Evolutionary conservation across 78 protist genomes (phyloP).

Genomic region (slime mould (Dictyostelium discoideum)): DNA sequence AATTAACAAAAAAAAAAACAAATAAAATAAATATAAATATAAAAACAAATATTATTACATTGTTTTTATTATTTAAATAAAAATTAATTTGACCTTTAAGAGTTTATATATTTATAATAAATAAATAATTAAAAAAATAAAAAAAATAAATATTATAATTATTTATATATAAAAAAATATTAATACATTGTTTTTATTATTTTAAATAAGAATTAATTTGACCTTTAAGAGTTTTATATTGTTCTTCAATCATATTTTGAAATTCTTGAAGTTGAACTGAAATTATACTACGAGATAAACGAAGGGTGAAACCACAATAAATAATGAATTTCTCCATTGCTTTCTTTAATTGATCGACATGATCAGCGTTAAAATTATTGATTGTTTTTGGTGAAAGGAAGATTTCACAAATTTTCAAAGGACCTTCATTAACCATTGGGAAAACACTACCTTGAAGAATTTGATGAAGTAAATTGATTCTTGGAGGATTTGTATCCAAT

Average conservation of each 20-base stretch:
- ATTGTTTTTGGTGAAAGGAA: slow-evolving; percentile 24
- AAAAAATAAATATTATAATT: background rate
- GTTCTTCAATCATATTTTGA: slow-evolving; percentile 77
- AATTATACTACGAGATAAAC: slow-evolving; percentile 16
- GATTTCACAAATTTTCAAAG: slow-evolving; percentile 65
- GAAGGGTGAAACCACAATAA: slow-evolving; percentile 45
- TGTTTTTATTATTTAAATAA: slow-evolving; percentile 9
- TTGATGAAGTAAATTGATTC: slow-evolving; percentile 63
- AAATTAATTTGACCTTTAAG: slow-evolving; percentile 43
- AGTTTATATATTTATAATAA: background rate
- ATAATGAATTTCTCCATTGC: slow-evolving; percentile 64
- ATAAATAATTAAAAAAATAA: background rate
- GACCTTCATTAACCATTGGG: slow-evolving; percentile 80
- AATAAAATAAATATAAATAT: background rate
- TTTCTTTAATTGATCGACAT: slow-evolving; percentile 61
- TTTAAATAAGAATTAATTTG: slow-evolving; percentile 34
- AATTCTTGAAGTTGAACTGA: slow-evolving; percentile 65
- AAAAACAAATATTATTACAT: background rate
- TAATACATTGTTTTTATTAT: background rate
- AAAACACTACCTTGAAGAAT: slow-evolving; percentile 67
- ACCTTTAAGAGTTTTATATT: slow-evolving; percentile 49
- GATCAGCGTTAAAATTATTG: slow-evolving; percentile 5
- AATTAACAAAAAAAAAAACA: no score
- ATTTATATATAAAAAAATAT: background rate
- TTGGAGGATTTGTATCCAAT: slow-evolving; percentile 58